These are phyloP conservation scores for Hemileccinum rubropunctum DNA, from an alignment of 768 basidiomycete genomes.

Conservation along the genomic window DNA sequence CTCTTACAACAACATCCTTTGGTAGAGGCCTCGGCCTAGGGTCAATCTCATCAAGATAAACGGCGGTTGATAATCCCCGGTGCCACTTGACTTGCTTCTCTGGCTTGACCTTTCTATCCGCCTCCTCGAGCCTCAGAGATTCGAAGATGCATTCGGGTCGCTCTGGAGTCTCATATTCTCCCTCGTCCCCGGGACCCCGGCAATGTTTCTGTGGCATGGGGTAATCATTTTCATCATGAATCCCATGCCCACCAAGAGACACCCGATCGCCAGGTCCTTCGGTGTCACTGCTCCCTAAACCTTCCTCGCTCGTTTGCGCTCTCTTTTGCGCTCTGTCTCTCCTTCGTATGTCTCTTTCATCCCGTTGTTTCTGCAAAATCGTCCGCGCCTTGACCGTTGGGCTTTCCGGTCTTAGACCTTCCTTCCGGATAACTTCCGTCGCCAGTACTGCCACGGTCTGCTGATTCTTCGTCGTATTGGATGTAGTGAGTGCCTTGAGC, in stretches of 20 bases:
- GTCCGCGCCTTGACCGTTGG: conserved; percentile 74
- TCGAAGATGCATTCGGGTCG: conserved; percentile 41
- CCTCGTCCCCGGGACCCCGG: conserved; percentile 77
- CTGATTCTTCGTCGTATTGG: conserved; percentile 75
- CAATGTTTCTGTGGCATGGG: conserved; percentile 40
- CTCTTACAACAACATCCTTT: conserved; percentile 47
- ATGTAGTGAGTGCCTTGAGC: conserved; percentile 64
- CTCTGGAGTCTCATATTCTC: conserved; percentile 71
- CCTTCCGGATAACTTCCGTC: conserved; percentile 67
- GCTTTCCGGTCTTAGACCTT: conserved; percentile 72
- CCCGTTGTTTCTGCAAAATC: conserved; percentile 61
- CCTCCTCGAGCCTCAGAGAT: conserved; percentile 36
- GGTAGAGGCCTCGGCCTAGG: conserved; percentile 44
- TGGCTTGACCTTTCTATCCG: conserved; percentile 28
- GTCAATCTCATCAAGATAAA: conserved; percentile 63
- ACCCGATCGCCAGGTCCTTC: conserved; percentile 22
- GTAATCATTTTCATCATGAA: conserved; percentile 26
- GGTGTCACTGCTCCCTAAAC: conserved; percentile 22
- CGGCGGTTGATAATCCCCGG: conserved; percentile 56
- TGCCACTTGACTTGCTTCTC: conserved; percentile 78
- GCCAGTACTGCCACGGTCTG: conserved; percentile 58
- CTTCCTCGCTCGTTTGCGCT: conserved; percentile 45
- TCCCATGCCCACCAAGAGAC: conserved; percentile 2
- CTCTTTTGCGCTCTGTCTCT: conserved; percentile 59
- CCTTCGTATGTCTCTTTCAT: conserved; percentile 54